These are phyloP conservation scores for Chrysoporthe puriensis DNA, from an alignment of 2,329 filamentous ascomycete genomes.

Conservation along the genomic window DNA sequence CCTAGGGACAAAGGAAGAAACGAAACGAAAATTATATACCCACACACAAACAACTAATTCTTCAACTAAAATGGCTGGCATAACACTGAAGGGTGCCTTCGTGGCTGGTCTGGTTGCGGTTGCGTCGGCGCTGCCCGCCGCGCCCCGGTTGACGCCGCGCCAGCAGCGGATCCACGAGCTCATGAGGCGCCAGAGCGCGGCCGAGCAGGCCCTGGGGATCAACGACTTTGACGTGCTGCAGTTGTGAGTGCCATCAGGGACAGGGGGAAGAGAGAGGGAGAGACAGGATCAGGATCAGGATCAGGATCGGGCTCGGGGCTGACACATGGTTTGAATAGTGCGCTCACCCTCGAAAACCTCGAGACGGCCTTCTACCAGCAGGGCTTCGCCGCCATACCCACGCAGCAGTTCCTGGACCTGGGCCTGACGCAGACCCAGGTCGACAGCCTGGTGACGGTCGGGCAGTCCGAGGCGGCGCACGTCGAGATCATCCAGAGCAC, in stretches of 20 bases:
- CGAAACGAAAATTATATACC: not conserved
- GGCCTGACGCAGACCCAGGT: slow-evolving; percentile 60
- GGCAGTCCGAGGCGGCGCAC: slow-evolving; percentile 65
- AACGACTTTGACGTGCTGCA: slow-evolving; percentile 60
- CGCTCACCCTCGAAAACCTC: slow-evolving; percentile 74
- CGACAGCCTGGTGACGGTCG: slow-evolving; percentile 64
- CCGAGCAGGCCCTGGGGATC: slow-evolving; percentile 50
- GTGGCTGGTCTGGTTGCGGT: slow-evolving; percentile 50
- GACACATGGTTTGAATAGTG: slow-evolving; percentile 47
- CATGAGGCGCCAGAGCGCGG: slow-evolving; percentile 55
- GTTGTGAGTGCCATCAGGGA: slow-evolving; percentile 50
- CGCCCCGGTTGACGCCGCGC: slow-evolving; percentile 46
- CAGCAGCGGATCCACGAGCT: slow-evolving; percentile 52
- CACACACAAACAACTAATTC: not conserved
- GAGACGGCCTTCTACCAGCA: slow-evolving; percentile 74
- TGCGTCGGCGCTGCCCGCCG: slow-evolving; percentile 51
- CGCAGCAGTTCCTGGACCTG: slow-evolving; percentile 65
- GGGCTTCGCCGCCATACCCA: slow-evolving; percentile 69
- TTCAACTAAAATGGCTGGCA: slow-evolving; percentile 44
- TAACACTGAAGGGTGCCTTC: slow-evolving; percentile 47
- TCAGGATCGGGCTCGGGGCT: not conserved
- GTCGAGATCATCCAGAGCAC: slow-evolving; percentile 62
- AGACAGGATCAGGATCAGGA: not conserved
- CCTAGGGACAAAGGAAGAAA: slow-evolving; percentile 24
- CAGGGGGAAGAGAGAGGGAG: no score